Base-by-base conservation (phyloP, 768 basidiomycete genomes). In the Pleurotus sapidus region DNA sequence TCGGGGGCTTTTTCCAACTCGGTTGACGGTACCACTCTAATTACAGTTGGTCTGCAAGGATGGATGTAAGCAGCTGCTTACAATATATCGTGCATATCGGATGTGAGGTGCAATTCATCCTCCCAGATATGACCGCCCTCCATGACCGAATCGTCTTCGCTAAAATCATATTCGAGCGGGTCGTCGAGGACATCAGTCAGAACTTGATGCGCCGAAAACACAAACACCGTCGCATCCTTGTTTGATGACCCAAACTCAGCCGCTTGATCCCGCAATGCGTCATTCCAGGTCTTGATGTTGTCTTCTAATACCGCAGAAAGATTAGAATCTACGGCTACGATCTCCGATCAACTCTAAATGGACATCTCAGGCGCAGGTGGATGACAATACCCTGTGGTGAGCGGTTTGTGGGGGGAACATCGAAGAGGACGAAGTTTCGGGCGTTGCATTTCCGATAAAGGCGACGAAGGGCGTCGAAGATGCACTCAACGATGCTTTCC, bases 361-460 rank as follows among this genome's bases (percentile, higher is more conserved):
- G 25, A 39, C 7, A 50, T 24, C 5, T 24, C 11, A 12, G 23
- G 38, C 1, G 30, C 23, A 3, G 17, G 20, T 2, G 15, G 8
- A 48, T 48, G 34, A 11, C 30, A 34, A 34, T 66, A 75, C 75
- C 74, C 57, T 59, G 59, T 3, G 75, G 76, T 8, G 69, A 69
- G 14, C 74, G 69, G 50, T 75, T 66, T 12, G 67, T 68, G 2
- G 76, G 74, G 3, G 75, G 75, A 27, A 76, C 66, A 56, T 77
- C 70, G 23, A 77, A 53, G 51, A 77, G 54, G 7, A 77, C 15
- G 59, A 77, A 74, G 49, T 72, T 74, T 23, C 73, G 59, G 11
- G 72, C 75, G 7, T 64, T 61, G 14, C 68, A 63, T 58, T 70
- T 68, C 34, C 63, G 57, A 49, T 74, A 73, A 2, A 74, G 65